Conservation (phyloP, 139 green algal species). For the Eudorina sp. region DNA sequence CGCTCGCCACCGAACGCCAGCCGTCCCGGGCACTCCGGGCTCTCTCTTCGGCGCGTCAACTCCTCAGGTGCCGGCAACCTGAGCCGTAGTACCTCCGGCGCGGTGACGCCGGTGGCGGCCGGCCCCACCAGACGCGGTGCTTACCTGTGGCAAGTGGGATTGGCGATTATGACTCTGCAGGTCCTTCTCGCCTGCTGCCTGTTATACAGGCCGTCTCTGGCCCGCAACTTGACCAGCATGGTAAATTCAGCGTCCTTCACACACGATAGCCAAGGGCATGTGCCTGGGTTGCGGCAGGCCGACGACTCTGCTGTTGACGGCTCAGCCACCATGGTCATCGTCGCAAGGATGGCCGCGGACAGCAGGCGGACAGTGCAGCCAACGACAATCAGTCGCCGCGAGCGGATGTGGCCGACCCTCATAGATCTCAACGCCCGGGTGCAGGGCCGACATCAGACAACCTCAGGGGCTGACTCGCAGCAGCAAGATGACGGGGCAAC, state of each 20-base stretch:
- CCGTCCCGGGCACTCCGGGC: background rate
- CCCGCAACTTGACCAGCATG: background rate
- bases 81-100: background rate
- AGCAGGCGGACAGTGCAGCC: background rate
- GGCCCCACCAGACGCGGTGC: background rate
- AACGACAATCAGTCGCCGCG: background rate
- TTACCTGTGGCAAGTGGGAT: background rate
- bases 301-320: background rate
- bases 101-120: background rate
- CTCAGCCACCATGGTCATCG: background rate
- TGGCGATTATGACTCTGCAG: background rate
- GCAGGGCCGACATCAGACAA: background rate
- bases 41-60: background rate
- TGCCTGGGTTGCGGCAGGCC: too few species aligned
- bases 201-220: background rate
- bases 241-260: background rate
- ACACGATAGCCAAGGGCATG: too few species aligned
- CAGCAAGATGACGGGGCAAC: background rate
- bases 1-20: background rate
- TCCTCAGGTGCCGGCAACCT: background rate
- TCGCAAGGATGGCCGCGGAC: slow-evolving; percentile 1
- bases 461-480: too few species aligned
- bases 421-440: background rate
- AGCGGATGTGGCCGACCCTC: slow-evolving; percentile 10
- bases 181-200: background rate